These are phyloP conservation scores for Cyclocybe cylindracea DNA, from an alignment of 768 basidiomycete species.

Conservation along the genomic window DNA sequence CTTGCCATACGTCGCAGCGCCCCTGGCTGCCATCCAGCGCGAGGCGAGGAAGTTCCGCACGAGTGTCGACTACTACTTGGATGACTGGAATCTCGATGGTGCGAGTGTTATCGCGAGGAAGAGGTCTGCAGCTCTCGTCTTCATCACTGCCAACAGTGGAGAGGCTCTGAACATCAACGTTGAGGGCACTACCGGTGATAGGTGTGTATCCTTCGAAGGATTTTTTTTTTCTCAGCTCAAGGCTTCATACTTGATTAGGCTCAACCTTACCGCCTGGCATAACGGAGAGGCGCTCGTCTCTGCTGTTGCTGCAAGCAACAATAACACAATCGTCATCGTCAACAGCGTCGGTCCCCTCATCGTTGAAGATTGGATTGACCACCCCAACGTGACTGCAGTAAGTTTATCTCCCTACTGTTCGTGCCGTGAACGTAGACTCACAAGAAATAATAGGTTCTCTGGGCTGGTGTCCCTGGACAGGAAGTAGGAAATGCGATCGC, in stretches of 20 bases:
- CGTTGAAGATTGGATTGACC: slow-evolving; percentile 67
- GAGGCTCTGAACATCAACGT: slow-evolving; percentile 81
- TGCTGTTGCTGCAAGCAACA: slow-evolving; percentile 65
- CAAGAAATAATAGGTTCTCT: slow-evolving; percentile 43
- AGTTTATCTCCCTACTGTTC: slow-evolving; percentile 24
- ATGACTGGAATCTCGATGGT: slow-evolving; percentile 62
- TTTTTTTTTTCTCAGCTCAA: no score
- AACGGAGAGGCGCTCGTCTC: slow-evolving; percentile 70
- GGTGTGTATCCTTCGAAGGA: slow-evolving; percentile 32
- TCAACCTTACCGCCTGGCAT: slow-evolving; percentile 73
- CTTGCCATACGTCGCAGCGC: slow-evolving; percentile 82
- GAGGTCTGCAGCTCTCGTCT: slow-evolving; percentile 74
- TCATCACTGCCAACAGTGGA: slow-evolving; percentile 82
- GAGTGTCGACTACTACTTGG: slow-evolving; percentile 65
- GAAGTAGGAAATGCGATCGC: slow-evolving; percentile 72
- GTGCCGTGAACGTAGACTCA: slow-evolving; percentile 14
- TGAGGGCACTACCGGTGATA: slow-evolving; percentile 77
- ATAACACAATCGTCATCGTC: slow-evolving; percentile 72
- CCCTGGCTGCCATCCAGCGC: slow-evolving; percentile 78
- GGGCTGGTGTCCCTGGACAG: slow-evolving; percentile 69
- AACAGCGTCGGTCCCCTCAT: slow-evolving; percentile 65
- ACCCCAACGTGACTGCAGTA: slow-evolving; percentile 73
- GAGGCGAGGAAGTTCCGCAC: slow-evolving; percentile 71
- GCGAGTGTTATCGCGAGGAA: slow-evolving; percentile 49
- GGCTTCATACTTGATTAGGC: no score